phyloP scores from a whole-genome alignment of 2,329 filamentous ascomycete species.

The Aureobasidium sp. region DNA sequence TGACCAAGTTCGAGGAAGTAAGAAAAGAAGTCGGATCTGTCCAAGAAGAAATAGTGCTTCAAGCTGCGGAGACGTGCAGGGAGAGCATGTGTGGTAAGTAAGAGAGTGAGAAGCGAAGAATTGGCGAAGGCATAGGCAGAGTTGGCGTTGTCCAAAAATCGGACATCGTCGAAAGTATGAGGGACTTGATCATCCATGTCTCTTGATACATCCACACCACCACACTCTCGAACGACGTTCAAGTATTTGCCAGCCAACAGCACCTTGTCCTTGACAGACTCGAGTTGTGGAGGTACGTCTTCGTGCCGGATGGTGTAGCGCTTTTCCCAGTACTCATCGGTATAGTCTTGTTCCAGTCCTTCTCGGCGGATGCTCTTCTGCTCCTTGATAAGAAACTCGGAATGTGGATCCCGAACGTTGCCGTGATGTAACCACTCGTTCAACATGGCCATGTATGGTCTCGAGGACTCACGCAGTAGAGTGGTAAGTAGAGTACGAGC shows the following conservation, averaged over 20 bases:
- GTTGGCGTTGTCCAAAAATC: conserved; percentile 94
- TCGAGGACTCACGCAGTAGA: conserved; percentile 76
- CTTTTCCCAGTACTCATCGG: conserved; percentile 98
- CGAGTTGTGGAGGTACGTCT: conserved; percentile 84
- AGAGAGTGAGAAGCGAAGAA: conserved; percentile 78
- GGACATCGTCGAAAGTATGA: conserved; percentile 78
- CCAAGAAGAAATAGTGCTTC: conserved; percentile 98
- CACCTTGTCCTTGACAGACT: conserved; percentile 87
- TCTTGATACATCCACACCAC: conserved; percentile 63
- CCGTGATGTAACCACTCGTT: conserved; percentile 98
- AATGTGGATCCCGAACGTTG: conserved; percentile 85
- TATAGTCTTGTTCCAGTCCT: conserved; percentile 88
- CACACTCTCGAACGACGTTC: conserved; percentile 94
- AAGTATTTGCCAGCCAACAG: conserved; percentile 93
- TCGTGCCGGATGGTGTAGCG: conserved; percentile 89
- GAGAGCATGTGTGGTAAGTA: conserved; percentile 86
- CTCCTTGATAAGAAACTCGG: conserved; percentile 90
- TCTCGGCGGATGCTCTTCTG: conserved; percentile 91
- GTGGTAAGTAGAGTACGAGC: conserved; percentile 74
- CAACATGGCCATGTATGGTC: conserved; percentile 95
- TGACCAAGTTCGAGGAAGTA: conserved; percentile 91
- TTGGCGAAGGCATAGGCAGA: conserved; percentile 92
- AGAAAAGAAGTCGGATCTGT: conserved; percentile 94
- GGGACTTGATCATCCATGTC: conserved; percentile 76
- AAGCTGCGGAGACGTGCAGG: conserved; percentile 79